These are phyloP conservation scores for Septoria linicola DNA, from an alignment of 2,329 filamentous ascomycete species.

Conservation along the genomic window DNA sequence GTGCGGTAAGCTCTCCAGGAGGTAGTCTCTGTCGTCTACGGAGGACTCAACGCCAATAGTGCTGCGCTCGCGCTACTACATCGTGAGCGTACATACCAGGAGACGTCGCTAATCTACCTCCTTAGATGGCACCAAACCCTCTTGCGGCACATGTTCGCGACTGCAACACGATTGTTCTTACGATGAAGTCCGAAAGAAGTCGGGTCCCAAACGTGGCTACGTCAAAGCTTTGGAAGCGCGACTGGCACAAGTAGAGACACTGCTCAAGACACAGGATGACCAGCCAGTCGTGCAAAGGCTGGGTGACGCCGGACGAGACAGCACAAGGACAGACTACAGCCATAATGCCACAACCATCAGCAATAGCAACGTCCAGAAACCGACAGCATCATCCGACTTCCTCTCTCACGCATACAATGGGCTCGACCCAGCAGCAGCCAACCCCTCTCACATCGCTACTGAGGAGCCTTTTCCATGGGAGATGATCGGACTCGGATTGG, in stretches of 20 bases:
- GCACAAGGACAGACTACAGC: slow-evolving; percentile 26
- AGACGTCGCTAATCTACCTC: no score
- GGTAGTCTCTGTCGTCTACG: no score
- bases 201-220: slow-evolving; percentile 89
- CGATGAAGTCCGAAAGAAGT: slow-evolving; percentile 90
- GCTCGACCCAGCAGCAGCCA: slow-evolving; percentile 14
- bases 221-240: slow-evolving; percentile 92
- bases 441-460: slow-evolving; percentile 6
- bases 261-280: slow-evolving; percentile 70
- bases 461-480: slow-evolving; percentile 70
- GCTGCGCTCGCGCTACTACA: no score
- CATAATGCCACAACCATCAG: slow-evolving; percentile 22
- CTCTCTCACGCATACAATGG: slow-evolving; percentile 10
- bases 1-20: slow-evolving; percentile 55
- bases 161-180: slow-evolving; percentile 85
- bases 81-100: no score
- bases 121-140: slow-evolving; percentile 72
- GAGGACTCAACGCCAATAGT: no score
- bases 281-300: slow-evolving; percentile 1
- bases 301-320: background rate
- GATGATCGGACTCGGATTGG: slow-evolving; percentile 75
- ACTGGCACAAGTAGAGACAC: slow-evolving; percentile 80
- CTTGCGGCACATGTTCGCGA: slow-evolving; percentile 85
- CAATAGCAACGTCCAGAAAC: slow-evolving; percentile 14
- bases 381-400: slow-evolving; percentile 13